Percentiles rank a stretch among this genome's conserved stretches.
These are phyloP conservation scores for Cytospora schulzeri DNA, from an alignment of 2,329 filamentous ascomycete genomes.

Conservation along the genomic window DNA sequence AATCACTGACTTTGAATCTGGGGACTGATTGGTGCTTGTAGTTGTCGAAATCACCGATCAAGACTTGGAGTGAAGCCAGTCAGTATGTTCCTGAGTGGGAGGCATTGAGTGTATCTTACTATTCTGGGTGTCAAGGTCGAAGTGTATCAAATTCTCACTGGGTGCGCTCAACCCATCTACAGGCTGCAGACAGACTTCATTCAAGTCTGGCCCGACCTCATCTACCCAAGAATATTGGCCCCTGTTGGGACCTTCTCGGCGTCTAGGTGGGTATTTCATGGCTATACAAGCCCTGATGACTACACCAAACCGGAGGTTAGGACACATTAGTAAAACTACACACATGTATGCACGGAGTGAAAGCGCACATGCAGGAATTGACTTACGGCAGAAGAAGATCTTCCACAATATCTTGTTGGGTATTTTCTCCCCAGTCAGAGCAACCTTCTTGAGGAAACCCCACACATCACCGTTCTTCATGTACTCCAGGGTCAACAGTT, in stretches of 20 bases:
- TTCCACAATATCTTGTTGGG: slow-evolving; percentile 8
- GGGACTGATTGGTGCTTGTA: slow-evolving; percentile 1
- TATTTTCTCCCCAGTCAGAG: not conserved
- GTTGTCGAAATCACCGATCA: not conserved
- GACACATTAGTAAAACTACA: not conserved
- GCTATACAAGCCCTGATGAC: slow-evolving; percentile 9
- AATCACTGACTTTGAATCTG: slow-evolving; percentile 1
- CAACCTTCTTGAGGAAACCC: not conserved
- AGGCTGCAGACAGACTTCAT: not conserved
- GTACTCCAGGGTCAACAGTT: slow-evolving; percentile 4
- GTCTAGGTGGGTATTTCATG: not conserved
- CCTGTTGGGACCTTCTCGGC: not conserved
- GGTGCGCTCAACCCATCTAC: too few relatives aligned
- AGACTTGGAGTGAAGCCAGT: not conserved
- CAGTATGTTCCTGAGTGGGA: not conserved
- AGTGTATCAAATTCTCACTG: slow-evolving; percentile 2
- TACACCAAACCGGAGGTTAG: not conserved
- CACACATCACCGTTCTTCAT: slow-evolving; percentile 7
- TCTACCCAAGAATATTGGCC: not conserved
- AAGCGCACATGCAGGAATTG: not conserved
- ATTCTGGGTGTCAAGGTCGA: slow-evolving; percentile 12
- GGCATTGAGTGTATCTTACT: not conserved
- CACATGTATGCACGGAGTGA: not conserved
- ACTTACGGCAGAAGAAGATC: slow-evolving; percentile 14
- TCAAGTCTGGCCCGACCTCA: not conserved